Percentiles rank a stretch among this genome's conserved stretches.
Evolutionary conservation across 2,329 filamentous ascomycete species (phyloP).

Genomic region (Xylaria sp.): DNA sequence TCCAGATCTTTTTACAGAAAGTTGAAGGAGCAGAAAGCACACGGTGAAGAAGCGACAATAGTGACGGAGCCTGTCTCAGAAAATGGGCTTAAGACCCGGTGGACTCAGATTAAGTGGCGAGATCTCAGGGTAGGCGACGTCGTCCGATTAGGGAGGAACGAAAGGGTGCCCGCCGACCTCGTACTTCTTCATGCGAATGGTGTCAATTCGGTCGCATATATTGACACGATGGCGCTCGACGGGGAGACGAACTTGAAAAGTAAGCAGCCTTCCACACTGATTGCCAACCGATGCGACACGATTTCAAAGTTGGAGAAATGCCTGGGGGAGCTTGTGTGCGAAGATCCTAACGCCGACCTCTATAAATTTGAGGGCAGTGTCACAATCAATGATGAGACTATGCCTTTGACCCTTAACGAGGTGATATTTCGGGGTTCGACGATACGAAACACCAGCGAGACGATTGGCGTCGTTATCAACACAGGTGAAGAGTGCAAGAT

Average conservation of each 20-base stretch:
- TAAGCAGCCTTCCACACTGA: slow-evolving; percentile 71
- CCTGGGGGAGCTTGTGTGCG: slow-evolving; percentile 73
- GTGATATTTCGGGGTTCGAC: slow-evolving; percentile 89
- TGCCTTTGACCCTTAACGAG: slow-evolving; percentile 81
- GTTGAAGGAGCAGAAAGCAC: background rate
- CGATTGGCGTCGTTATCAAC: slow-evolving; percentile 86
- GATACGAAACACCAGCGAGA: slow-evolving; percentile 76
- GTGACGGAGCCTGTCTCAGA: slow-evolving; percentile 24
- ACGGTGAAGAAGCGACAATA: background rate
- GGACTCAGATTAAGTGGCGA: slow-evolving; percentile 73
- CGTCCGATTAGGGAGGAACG: slow-evolving; percentile 76
- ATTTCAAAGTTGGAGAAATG: slow-evolving; percentile 66
- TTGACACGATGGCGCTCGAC: slow-evolving; percentile 86
- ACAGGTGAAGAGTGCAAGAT: slow-evolving; percentile 93
- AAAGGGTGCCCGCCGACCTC: slow-evolving; percentile 85
- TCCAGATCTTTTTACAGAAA: slow-evolving; percentile 2
- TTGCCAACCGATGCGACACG: slow-evolving; percentile 67
- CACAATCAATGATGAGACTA: slow-evolving; percentile 65
- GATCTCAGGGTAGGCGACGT: slow-evolving; percentile 78
- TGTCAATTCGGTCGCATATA: slow-evolving; percentile 81
- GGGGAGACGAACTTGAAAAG: slow-evolving; percentile 86
- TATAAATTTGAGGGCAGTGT: slow-evolving; percentile 81
- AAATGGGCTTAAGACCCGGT: slow-evolving; percentile 49
- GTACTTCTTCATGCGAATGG: slow-evolving; percentile 81
- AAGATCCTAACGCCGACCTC: slow-evolving; percentile 81